Conservation (phyloP, 129 eudicot genomes). For the Deinandra increscens region DNA sequence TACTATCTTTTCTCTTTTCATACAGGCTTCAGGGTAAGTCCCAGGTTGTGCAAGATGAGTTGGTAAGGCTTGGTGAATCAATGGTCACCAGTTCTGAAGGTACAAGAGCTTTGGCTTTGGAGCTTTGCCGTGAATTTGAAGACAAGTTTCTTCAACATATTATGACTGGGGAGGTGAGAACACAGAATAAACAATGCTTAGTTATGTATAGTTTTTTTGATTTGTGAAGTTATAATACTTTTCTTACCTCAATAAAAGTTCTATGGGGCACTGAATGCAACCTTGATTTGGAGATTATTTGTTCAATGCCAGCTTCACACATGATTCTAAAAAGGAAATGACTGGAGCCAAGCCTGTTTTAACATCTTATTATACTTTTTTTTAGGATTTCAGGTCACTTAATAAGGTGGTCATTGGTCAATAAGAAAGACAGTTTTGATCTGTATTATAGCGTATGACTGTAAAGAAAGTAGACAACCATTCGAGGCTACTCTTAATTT, state of each 20-base stretch:
- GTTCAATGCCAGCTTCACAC: background rate
- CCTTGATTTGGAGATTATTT: constrained; percentile 1
- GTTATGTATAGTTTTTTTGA: background rate
- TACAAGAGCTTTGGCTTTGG: constrained; percentile 92
- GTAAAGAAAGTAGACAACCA: background rate
- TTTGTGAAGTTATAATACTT: background rate
- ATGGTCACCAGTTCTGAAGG: constrained; percentile 97
- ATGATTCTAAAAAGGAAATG: constrained; percentile 12
- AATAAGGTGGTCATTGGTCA: constrained; percentile 10
- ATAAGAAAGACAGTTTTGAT: background rate
- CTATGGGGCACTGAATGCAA: background rate
- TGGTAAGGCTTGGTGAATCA: constrained; percentile 88
- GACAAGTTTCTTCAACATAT: constrained; percentile 95
- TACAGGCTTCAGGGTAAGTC: constrained; percentile 98
- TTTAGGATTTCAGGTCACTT: background rate
- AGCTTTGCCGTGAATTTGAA: constrained; percentile 99
- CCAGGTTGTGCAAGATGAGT: constrained; percentile 88
- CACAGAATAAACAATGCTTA: background rate
- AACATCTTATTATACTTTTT: background rate
- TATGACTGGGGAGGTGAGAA: constrained; percentile 90
- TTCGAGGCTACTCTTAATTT: background rate
- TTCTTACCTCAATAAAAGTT: constrained; percentile 1
- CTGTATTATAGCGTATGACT: background rate
- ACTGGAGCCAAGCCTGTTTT: constrained; percentile 4
- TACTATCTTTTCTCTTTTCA: background rate